phyloP scores from a whole-genome alignment of 1,284 basidiomycete species.

The Leccinum variabile region DNA sequence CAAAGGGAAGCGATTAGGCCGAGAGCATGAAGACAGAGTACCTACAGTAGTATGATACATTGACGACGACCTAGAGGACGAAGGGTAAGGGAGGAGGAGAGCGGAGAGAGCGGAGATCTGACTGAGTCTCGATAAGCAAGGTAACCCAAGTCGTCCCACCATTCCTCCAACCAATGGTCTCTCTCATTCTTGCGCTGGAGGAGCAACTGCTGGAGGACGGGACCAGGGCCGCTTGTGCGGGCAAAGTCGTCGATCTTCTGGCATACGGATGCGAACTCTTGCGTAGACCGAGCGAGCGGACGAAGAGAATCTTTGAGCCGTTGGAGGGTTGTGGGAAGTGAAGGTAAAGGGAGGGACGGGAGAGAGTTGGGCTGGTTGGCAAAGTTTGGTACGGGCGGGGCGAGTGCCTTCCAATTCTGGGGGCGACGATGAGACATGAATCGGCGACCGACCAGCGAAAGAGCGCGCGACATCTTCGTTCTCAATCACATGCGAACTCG shows the following conservation, averaged over 20 bases:
- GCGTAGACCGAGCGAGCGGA: slow-evolving; percentile 62
- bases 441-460: slow-evolving; percentile 13
- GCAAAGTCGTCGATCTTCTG: slow-evolving; percentile 64
- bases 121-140: slow-evolving; percentile 77
- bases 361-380: slow-evolving; percentile 35
- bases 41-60: slow-evolving; percentile 83
- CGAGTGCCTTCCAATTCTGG: slow-evolving; percentile 29
- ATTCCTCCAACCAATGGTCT: slow-evolving; percentile 76
- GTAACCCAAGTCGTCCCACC: slow-evolving; percentile 80
- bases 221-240: slow-evolving; percentile 41
- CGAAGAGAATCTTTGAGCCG: slow-evolving; percentile 60
- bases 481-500: slow-evolving; percentile 1
- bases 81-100: background rate
- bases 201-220: slow-evolving; percentile 58
- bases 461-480: background rate
- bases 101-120: slow-evolving; percentile 24
- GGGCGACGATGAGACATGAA: slow-evolving; percentile 30
- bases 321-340: slow-evolving; percentile 54
- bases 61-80: slow-evolving; percentile 63
- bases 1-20: background rate
- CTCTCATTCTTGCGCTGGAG: slow-evolving; percentile 48
- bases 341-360: slow-evolving; percentile 64
- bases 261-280: slow-evolving; percentile 54
- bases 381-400: slow-evolving; percentile 30
- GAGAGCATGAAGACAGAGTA: background rate